phyloP scores from a whole-genome alignment of 2,329 filamentous ascomycete genomes.

The Penicillium sp. region DNA sequence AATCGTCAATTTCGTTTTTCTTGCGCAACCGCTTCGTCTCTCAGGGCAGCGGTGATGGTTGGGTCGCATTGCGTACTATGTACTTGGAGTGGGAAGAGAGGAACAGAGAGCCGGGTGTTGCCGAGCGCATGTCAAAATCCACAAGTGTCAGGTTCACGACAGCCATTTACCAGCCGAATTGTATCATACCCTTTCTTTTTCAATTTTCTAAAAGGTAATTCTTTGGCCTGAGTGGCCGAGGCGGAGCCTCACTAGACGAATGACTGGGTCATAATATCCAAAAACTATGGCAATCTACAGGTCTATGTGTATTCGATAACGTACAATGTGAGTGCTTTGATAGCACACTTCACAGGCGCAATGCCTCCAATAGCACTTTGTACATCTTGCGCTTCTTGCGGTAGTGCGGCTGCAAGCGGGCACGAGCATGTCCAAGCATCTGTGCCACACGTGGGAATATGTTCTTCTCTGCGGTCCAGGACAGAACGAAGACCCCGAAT shows the following conservation, averaged over 20 bases:
- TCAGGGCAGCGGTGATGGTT: neutral
- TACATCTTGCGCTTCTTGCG: slow-evolving; percentile 83
- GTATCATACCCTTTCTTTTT: slow-evolving; percentile 25
- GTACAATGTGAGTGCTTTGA: slow-evolving; percentile 5
- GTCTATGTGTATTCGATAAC: slow-evolving; percentile 11
- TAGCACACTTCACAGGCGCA: slow-evolving; percentile 39
- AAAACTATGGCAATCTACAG: slow-evolving; percentile 6
- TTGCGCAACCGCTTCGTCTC: neutral
- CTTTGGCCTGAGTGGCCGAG: neutral
- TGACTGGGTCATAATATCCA: neutral
- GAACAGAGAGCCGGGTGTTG: neutral
- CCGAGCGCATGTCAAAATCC: slow-evolving; percentile 1
- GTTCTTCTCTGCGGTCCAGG: slow-evolving; percentile 70
- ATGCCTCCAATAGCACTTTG: slow-evolving; percentile 73
- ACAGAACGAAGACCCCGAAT: slow-evolving; percentile 62
- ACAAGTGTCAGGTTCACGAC: slow-evolving; percentile 1
- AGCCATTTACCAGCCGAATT: slow-evolving; percentile 17
- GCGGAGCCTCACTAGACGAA: neutral
- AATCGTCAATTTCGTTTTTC: slow-evolving; percentile 8
- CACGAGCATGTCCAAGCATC: slow-evolving; percentile 61
- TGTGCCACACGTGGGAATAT: slow-evolving; percentile 69
- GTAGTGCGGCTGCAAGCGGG: slow-evolving; percentile 54
- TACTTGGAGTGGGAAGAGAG: neutral
- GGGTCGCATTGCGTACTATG: neutral
- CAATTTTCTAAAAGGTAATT: neutral